Conservation (phyloP, 2,329 filamentous ascomycete genomes). For the Pyrenophora graminea region DNA sequence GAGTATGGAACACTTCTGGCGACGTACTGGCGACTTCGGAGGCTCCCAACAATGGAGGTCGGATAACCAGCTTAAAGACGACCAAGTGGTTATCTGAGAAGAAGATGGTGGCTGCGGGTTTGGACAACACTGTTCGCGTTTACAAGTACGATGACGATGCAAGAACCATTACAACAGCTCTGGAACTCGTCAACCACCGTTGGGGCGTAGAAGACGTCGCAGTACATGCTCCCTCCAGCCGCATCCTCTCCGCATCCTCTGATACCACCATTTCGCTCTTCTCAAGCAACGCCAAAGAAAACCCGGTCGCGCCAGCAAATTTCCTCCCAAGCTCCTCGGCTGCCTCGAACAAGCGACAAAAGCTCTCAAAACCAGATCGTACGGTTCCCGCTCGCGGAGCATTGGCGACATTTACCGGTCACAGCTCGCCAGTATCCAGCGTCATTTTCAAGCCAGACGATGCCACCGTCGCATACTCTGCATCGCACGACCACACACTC, state of each 20-base stretch:
- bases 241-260: conserved; percentile 81
- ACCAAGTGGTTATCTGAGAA: conserved; percentile 79
- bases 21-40: conserved; percentile 78
- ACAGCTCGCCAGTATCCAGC: conserved; percentile 75
- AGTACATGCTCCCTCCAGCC: conserved; percentile 72
- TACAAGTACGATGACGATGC: conserved; percentile 83
- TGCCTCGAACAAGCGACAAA: conserved; percentile 74
- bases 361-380: conserved; percentile 63
- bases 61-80: conserved; percentile 74
- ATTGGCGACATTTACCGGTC: conserved; percentile 71
- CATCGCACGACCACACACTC: conserved; percentile 87
- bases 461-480: conserved; percentile 85
- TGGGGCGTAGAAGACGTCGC: conserved; percentile 74
- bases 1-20: conserved; percentile 87
- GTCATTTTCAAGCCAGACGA: conserved; percentile 85
- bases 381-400: conserved; percentile 75
- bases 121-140: conserved; percentile 83
- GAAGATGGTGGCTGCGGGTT: conserved; percentile 78
- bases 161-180: conserved; percentile 66
- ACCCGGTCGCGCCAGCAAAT: conserved; percentile 71
- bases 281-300: conserved; percentile 77
- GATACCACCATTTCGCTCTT: conserved; percentile 88
- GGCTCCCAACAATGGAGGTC: conserved; percentile 63
- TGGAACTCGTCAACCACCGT: conserved; percentile 84
- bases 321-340: conserved; percentile 69